Evolutionary conservation across 495 filamentous ascomycete species (phyloP).

Genomic region (Aspergillus sclerotiicarbonarius): DNA sequence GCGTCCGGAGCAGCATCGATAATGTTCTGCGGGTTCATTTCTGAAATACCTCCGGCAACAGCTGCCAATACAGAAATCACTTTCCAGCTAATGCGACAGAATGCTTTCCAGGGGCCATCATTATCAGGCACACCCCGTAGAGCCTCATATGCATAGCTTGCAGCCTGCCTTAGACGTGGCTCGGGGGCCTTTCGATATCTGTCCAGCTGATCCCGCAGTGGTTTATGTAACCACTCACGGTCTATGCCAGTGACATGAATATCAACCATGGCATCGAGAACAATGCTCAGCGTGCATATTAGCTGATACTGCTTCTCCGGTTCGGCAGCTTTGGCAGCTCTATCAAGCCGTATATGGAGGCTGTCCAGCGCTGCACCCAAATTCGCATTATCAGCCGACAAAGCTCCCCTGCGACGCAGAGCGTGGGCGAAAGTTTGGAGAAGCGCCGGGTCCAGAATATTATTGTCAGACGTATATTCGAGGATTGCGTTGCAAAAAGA

Average conservation of each 20-base stretch:
- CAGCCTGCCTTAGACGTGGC: constrained; percentile 14
- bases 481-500: background rate
- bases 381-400: background rate
- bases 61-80: constrained; percentile 1
- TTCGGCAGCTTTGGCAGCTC: background rate
- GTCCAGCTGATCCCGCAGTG: background rate
- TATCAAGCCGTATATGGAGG: background rate
- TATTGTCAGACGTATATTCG: background rate
- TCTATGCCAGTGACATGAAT: background rate
- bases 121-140: constrained; percentile 10
- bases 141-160: constrained; percentile 14
- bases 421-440: background rate
- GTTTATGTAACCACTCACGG: background rate
- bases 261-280: constrained; percentile 3
- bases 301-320: background rate
- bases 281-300: background rate
- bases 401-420: background rate
- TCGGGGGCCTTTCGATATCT: constrained; percentile 3
- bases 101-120: constrained; percentile 8
- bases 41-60: constrained; percentile 10
- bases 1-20: constrained; percentile 10
- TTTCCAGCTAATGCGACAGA: background rate
- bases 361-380: background rate
- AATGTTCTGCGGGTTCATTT: constrained; percentile 14
- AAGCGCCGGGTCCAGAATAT: background rate